phyloP scores from a whole-genome alignment of 2,329 filamentous ascomycete genomes.

The Ophiostoma sp. region DNA sequence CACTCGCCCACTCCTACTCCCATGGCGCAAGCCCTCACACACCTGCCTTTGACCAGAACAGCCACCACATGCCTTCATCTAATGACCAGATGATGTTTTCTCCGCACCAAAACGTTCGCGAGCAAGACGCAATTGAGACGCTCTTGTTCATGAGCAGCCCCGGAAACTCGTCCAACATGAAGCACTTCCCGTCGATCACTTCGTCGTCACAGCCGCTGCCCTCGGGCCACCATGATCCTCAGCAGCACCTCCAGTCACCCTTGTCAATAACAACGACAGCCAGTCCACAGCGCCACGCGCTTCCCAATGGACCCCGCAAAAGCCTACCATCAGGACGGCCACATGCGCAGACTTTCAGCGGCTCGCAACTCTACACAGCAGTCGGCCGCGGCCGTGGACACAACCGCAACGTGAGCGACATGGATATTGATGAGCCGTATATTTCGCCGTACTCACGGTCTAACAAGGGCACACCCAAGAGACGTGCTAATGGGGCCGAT shows the following conservation, averaged over 20 bases:
- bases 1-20: conserved; percentile 46
- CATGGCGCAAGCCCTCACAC: conserved; percentile 36
- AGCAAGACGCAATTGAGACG: conserved; percentile 76
- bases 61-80: conserved; percentile 32
- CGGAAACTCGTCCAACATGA: conserved; percentile 61
- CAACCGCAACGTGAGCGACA: conserved; percentile 37
- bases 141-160: conserved; percentile 77
- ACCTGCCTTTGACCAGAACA: conserved; percentile 29
- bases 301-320: conserved; percentile 49
- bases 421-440: conserved; percentile 43
- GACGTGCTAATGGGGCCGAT: conserved; percentile 39
- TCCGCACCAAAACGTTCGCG: conserved; percentile 62
- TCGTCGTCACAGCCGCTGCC: conserved; percentile 37
- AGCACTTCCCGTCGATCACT: conserved; percentile 45
- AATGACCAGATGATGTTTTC: conserved; percentile 57
- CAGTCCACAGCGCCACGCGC: conserved; percentile 35
- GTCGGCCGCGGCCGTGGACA: conserved; percentile 20
- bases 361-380: conserved; percentile 30
- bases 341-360: conserved; percentile 22
- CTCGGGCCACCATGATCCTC: conserved; percentile 30
- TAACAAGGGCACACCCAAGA: conserved; percentile 39
- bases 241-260: conserved; percentile 29
- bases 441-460: conserved; percentile 32
- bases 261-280: conserved; percentile 15
- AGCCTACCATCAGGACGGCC: conserved; percentile 45